Evolutionary conservation across 2,329 filamentous ascomycete genomes (phyloP).

Genomic region (Alternaria burnsii): DNA sequence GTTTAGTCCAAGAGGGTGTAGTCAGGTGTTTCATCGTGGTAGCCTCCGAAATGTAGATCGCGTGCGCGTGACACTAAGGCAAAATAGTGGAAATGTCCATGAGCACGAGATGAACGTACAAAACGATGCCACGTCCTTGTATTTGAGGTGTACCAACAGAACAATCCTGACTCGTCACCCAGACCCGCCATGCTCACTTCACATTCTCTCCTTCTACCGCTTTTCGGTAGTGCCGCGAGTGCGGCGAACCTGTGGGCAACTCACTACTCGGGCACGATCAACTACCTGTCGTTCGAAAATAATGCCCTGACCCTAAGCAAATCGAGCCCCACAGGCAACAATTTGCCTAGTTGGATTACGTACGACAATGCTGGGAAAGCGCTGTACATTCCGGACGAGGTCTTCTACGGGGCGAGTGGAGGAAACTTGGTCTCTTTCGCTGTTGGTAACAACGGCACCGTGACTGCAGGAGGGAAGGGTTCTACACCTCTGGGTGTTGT

Average conservation of each 20-base stretch:
- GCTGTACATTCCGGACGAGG: slow-evolving; percentile 41
- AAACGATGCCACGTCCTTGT: slow-evolving; percentile 9
- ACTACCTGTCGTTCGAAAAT: slow-evolving; percentile 36
- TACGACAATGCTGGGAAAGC: slow-evolving; percentile 38
- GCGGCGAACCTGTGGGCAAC: slow-evolving; percentile 42
- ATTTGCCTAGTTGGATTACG: slow-evolving; percentile 43
- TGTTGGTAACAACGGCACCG: slow-evolving; percentile 35
- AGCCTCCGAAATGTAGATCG: slow-evolving; percentile 15
- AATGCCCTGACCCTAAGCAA: slow-evolving; percentile 33
- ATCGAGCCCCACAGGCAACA: slow-evolving; percentile 33
- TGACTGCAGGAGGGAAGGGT: slow-evolving; percentile 34
- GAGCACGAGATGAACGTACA: slow-evolving; percentile 16
- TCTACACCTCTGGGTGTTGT: slow-evolving; percentile 36
- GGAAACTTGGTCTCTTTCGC: slow-evolving; percentile 38
- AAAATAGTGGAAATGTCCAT: slow-evolving; percentile 15
- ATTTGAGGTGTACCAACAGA: background rate
- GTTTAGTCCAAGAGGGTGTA: slow-evolving; percentile 15
- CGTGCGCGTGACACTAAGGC: slow-evolving; percentile 18
- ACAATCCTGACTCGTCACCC: background rate
- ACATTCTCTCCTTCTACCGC: slow-evolving; percentile 31
- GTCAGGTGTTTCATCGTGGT: slow-evolving; percentile 25
- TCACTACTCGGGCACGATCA: slow-evolving; percentile 44
- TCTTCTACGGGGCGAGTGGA: slow-evolving; percentile 23
- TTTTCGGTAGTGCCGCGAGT: slow-evolving; percentile 36
- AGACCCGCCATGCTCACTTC: slow-evolving; percentile 33